Evolutionary conservation across 306 rosid genomes (phyloP).

Genomic region (Psophocarpus tetragonolobus): DNA sequence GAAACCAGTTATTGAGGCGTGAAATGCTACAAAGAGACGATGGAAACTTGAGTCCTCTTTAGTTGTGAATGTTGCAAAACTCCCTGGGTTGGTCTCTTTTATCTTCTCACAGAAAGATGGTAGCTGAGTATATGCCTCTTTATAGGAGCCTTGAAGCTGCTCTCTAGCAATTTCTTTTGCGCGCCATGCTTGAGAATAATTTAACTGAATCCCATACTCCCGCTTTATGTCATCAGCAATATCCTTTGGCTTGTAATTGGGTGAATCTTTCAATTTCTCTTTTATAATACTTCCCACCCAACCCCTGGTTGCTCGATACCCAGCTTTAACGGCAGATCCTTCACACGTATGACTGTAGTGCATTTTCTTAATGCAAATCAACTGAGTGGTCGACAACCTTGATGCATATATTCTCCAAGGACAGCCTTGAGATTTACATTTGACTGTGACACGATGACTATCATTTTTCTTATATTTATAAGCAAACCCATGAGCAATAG

Average conservation of each 20-base stretch:
- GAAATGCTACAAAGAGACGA: conserved; percentile 84
- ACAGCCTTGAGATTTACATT: conserved; percentile 91
- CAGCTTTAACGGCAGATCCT: conserved; percentile 90
- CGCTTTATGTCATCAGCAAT: conserved; percentile 90
- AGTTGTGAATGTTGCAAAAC: conserved; percentile 83
- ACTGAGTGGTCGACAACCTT: conserved; percentile 81
- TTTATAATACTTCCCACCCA: conserved; percentile 98
- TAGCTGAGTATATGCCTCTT: conserved; percentile 89
- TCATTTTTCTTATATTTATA: conserved; percentile 93
- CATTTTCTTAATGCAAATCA: conserved; percentile 95
- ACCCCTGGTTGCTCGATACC: conserved; percentile 96
- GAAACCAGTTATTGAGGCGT: conserved; percentile 83
- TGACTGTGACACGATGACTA: conserved; percentile 93
- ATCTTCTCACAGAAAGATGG: conserved; percentile 90
- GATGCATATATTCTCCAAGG: conserved; percentile 99
- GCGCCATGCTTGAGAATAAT: conserved; percentile 98
- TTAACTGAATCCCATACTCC: conserved; percentile 91
- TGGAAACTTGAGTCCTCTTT: conserved; percentile 96
- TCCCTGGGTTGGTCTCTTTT: conserved; percentile 90
- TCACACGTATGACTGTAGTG: conserved; percentile 78
- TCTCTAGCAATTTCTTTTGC: conserved; percentile 98
- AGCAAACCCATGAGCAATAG: conserved; percentile 94
- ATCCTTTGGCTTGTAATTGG: conserved; percentile 95
- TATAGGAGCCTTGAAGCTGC: conserved; percentile 95
- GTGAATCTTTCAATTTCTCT: conserved; percentile 89